Evolutionary conservation across 306 rosid species (phyloP), one percentile per base, ranked within the genome.

Genomic region (Neltuma alba): DNA sequence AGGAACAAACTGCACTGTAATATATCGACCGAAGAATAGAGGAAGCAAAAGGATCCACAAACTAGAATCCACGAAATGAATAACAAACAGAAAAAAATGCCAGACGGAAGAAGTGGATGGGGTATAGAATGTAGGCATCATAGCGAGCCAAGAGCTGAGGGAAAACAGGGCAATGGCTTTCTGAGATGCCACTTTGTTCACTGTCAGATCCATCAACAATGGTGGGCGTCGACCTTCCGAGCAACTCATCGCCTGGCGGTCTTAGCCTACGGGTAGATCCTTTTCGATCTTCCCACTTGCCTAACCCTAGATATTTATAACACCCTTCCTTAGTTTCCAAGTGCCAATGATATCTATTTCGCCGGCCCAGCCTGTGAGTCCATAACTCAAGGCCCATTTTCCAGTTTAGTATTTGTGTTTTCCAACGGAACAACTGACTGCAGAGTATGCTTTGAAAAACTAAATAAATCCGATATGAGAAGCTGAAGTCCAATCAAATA

Each of bases 61-160:
- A 4, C 68, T 31, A 62, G 45, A 64, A 34, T 64, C 7, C 18
- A 10, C 72, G 30, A 1, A 66, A 66, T 36, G 15, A 37, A 38
- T 36, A 62, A 31, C 28, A 1, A 3, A 57, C 16, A 31, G 1
- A 21, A 20, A 30, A 30, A 58, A 58, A 12, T 45, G n/a, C 3
- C 33, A 23, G 21, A 64, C 34, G 27, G 0, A 12, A 12, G 5
- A 4, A 36, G 45, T 1, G 10, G 13, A 36, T 37, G 31, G 50
- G 16, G 0, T 11, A 6, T 21, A 38, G 21, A 38, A 68, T 68
- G 52, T 68, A 40, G 73, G 54, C 73, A 68, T 68, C 73, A 68
- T 68, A 68, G 73, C 73, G 73, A 68, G 34, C 73, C 73, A 44
- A 68, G 6, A 68, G 73, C 73, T 68, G 34, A 68, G 5, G 28